Evolutionary conservation across 23 red algal species (phyloP).

Genomic region (Gracilaria caudata): DNA sequence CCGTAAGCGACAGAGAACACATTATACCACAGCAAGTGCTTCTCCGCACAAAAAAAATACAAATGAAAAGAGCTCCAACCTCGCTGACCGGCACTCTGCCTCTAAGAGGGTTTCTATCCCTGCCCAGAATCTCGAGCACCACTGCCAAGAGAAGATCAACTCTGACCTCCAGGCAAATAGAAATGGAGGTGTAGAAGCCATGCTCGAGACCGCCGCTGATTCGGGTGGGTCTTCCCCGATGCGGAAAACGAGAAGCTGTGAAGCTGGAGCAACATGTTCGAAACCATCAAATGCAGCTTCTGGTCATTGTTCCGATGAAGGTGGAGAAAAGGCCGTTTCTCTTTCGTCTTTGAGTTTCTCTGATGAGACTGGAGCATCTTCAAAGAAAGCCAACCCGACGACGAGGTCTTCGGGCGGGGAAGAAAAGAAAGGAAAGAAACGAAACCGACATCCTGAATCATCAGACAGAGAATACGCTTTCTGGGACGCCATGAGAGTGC

Average conservation of each 20-base stretch:
- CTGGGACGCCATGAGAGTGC: slow-evolving; percentile 18
- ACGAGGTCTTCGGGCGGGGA: not conserved
- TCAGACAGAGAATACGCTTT: slow-evolving; percentile 11
- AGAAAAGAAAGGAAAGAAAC: not conserved
- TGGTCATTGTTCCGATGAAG: no score
- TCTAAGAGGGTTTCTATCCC: not conserved
- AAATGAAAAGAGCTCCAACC: not conserved
- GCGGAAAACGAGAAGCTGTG: not conserved
- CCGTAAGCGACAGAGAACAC: not conserved
- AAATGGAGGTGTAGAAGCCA: not conserved
- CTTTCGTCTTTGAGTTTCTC: not conserved
- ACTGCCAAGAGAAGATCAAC: not conserved
- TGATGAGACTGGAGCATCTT: not conserved
- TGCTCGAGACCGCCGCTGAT: not conserved
- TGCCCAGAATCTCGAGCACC: not conserved
- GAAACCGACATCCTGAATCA: not conserved
- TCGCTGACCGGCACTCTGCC: not conserved
- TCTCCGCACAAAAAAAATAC: no score
- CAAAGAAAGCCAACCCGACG: not conserved
- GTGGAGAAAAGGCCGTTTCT: not conserved
- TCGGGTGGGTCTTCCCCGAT: not conserved
- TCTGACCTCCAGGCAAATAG: not conserved
- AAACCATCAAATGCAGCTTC: not conserved
- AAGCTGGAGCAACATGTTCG: not conserved
- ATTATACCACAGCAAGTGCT: not conserved